These are phyloP conservation scores for Daldinia eschscholtzii DNA, from an alignment of 2,329 filamentous ascomycete genomes.

Conservation along the genomic window DNA sequence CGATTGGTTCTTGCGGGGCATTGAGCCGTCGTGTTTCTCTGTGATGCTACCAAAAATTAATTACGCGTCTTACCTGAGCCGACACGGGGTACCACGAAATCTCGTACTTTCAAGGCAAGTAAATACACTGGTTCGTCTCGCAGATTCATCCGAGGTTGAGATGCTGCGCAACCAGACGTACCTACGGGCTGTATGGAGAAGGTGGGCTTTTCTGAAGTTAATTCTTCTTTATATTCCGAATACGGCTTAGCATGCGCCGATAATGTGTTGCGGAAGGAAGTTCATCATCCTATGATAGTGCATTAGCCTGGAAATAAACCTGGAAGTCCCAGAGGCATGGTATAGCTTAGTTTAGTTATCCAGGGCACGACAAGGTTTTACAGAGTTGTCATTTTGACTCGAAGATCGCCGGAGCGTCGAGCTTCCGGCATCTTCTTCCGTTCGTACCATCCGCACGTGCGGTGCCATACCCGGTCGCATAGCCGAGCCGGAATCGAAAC, in stretches of 20 bases:
- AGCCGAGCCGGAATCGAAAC: slow-evolving; percentile 10
- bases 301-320: slow-evolving; percentile 5
- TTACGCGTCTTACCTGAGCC: slow-evolving; percentile 35
- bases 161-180: slow-evolving; percentile 36
- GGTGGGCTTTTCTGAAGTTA: slow-evolving; percentile 7
- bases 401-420: slow-evolving; percentile 2
- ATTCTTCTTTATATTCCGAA: slow-evolving; percentile 16
- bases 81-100: slow-evolving; percentile 42
- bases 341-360: slow-evolving; percentile 8
- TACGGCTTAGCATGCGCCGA: slow-evolving; percentile 3
- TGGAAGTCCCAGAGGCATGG: slow-evolving; percentile 19
- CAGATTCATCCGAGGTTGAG: slow-evolving; percentile 31
- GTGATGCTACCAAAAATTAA: slow-evolving; percentile 37
- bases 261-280: slow-evolving; percentile 11
- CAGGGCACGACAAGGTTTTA: slow-evolving; percentile 19
- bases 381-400: slow-evolving; percentile 1
- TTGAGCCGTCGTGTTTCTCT: slow-evolving; percentile 23
- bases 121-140: slow-evolving; percentile 20
- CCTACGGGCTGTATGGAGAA: neutral
- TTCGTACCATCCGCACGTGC: slow-evolving; percentile 19
- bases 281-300: slow-evolving; percentile 4
- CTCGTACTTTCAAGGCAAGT: slow-evolving; percentile 31
- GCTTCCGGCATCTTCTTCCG: slow-evolving; percentile 24
- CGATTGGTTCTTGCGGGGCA: slow-evolving; percentile 25
- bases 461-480: slow-evolving; percentile 13